Base-by-base conservation (phyloP, 169 alveolate species). In the Eimeria necatrix region DNA sequence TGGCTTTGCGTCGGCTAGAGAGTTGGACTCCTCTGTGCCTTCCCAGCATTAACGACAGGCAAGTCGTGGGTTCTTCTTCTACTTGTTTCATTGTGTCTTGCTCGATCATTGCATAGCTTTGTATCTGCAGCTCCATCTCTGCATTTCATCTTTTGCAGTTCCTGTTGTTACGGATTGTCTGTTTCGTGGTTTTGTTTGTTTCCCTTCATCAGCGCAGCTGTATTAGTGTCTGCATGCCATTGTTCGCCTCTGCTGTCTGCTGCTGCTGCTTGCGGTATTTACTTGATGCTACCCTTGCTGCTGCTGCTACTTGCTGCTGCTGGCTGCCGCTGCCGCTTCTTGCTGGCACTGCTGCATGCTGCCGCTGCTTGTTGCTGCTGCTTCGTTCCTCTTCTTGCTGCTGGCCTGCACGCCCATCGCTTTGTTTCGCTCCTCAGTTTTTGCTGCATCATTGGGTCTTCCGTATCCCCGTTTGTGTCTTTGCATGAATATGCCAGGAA, bases 21-120 rank as follows among this genome's bases (percentile, higher is more conserved):
- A 96, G 98, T 60, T 98, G 98, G 98, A 98, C 98, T 0, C 99
- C 99, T 20, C 94, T 98, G 60, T 98, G 99, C 84, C 96, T 98
- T 64, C 99, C 99, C 24, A 94, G 95, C 85, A 92, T 94, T 86
- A 95, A 96, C 74, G 96, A 96, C 95, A 95, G 96, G 97, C 96
- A 60, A 18, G 76, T 9, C 64, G 26, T 20, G 49, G 86, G 26
- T 46, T 68, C 22, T 83, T n/a, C 20, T 24, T 41, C 64, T 46
- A 6, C 7, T 49, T 68, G 26, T 14, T 70, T 70, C 32, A 7
- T 26, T 16, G 5, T 49, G 93, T 73, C 14, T n/a, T 6, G 64
- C 53, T 6, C 16, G 20, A 6, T 14, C 14, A 49, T 4, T 52
- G 76, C 60, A 0, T 49, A 8, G 16, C 14, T 10, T 70, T 18